Evolutionary conservation across 148 eudicot species (phyloP).

Genomic region (Rhododendron ovatum): DNA sequence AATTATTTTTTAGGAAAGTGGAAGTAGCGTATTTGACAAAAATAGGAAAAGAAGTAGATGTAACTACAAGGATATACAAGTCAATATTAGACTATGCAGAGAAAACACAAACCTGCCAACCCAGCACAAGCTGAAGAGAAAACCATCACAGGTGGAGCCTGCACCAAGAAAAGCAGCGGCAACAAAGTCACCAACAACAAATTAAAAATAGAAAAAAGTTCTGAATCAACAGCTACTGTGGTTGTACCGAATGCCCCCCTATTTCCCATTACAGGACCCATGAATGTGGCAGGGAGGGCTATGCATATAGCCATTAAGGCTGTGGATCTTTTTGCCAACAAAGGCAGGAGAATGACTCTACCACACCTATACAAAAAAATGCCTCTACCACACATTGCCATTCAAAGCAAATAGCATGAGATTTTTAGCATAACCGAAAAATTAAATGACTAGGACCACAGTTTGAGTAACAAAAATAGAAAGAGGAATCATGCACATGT

Average conservation of each 20-base stretch:
- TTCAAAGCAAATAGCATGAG: not conserved
- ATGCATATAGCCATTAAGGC: not conserved
- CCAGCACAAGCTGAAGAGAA: slow-evolving; percentile 98
- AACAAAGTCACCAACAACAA: not conserved
- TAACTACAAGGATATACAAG: not conserved
- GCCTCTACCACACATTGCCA: not conserved
- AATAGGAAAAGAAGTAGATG: not conserved
- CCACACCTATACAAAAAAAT: not conserved
- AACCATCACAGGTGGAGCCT: slow-evolving; percentile 90
- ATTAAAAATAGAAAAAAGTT: not conserved
- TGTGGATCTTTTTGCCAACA: not conserved
- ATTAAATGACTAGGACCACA: not conserved
- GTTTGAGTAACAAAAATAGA: not conserved
- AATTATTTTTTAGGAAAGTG: not conserved
- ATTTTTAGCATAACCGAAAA: not conserved
- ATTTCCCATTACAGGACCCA: not conserved
- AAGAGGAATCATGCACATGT: not conserved
- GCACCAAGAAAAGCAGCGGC: slow-evolving; percentile 17
- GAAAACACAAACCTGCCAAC: slow-evolving; percentile 55
- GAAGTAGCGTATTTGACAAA: not conserved
- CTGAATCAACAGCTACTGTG: not conserved
- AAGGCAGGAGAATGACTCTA: not conserved
- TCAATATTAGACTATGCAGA: not conserved
- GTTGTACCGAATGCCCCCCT: not conserved
- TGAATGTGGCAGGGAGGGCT: not conserved